These are phyloP conservation scores for Aspergillus sp. DNA, from an alignment of 2,329 filamentous ascomycete species.

Conservation along the genomic window DNA sequence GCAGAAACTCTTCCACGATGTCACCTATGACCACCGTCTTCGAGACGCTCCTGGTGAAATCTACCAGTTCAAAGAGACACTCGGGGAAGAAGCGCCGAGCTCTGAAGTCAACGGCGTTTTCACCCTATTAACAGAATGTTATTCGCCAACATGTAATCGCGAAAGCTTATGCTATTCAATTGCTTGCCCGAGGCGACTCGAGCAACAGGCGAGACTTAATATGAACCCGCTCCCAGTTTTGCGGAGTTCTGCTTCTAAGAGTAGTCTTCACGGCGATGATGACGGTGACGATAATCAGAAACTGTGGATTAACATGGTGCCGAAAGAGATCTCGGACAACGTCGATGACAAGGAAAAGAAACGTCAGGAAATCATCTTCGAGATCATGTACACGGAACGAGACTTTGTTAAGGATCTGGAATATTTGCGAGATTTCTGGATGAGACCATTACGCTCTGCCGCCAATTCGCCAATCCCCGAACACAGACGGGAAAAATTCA, in stretches of 20 bases:
- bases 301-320: conserved; percentile 98
- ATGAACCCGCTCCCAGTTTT: conserved; percentile 89
- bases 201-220: conserved; percentile 93
- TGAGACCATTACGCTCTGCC: conserved; percentile 79
- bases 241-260: conserved; percentile 67
- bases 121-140: conserved; percentile 92
- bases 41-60: conserved; percentile 93
- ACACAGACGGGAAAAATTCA: conserved; percentile 82
- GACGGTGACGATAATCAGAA: conserved; percentile 94
- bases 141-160: conserved; percentile 93
- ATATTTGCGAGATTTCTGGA: conserved; percentile 98
- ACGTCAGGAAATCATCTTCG: conserved; percentile 95
- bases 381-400: conserved; percentile 97
- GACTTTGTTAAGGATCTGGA: conserved; percentile 99
- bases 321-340: conserved; percentile 88
- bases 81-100: conserved; percentile 69
- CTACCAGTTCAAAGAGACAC: conserved; percentile 92
- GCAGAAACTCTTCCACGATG: conserved; percentile 99
- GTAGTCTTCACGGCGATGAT: conserved; percentile 74
- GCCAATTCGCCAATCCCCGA: conserved; percentile 83
- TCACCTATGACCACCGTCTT: conserved; percentile 93
- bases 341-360: conserved; percentile 93
- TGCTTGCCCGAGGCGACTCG: conserved; percentile 86
- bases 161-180: conserved; percentile 98
- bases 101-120: conserved; percentile 93